Conservation (phyloP, 257 asterid genomes). For the Thymus quinquecostatus region DNA sequence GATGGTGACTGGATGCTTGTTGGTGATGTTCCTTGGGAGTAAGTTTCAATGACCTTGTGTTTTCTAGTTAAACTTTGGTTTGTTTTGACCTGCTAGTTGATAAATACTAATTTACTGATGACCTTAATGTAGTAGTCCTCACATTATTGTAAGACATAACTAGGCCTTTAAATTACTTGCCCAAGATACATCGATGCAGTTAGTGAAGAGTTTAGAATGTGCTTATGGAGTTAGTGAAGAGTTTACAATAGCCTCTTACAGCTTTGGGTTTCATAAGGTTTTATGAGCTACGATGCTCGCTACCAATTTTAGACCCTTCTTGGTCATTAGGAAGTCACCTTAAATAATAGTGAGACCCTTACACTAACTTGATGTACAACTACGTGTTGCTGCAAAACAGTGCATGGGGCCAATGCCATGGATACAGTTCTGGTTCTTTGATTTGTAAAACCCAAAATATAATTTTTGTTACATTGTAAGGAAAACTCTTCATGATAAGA, state of each 20-base stretch:
- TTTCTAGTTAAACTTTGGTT: not conserved
- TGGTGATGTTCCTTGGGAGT: constrained; percentile 88
- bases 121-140: constrained; percentile 1
- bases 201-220: not conserved
- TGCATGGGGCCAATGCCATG: not conserved
- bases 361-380: not conserved
- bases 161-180: not conserved
- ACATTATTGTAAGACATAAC: not conserved
- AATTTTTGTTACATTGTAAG: constrained; percentile 15
- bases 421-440: not conserved
- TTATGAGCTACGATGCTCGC: constrained; percentile 6
- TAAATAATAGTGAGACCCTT: not conserved
- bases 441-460: constrained; percentile 2
- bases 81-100: not conserved
- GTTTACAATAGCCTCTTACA: not conserved
- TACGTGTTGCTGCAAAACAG: not conserved
- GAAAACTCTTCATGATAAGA: not conserved
- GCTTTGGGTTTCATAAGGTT: not conserved
- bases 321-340: not conserved
- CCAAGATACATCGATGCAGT: not conserved
- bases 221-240: not conserved
- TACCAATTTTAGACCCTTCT: not conserved
- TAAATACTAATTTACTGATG: constrained; percentile 4
- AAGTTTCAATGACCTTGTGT: constrained; percentile 32
- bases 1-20: constrained; percentile 88